Evolutionary conservation across 106 monocot genomes (phyloP), one percentile per base, ranked within the genome.

Genomic region (Xerophyta viscosa): DNA sequence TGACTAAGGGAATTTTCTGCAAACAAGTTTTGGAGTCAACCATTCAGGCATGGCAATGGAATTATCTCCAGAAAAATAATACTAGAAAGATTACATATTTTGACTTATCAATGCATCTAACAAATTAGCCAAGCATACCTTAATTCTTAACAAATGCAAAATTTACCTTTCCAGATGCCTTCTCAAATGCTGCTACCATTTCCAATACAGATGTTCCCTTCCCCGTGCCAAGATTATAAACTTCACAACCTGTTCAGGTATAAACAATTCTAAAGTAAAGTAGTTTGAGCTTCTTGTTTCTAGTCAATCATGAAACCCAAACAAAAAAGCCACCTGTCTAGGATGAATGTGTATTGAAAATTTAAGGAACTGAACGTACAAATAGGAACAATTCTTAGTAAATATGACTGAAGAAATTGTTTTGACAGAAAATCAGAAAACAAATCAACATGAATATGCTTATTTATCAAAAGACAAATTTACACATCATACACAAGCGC

Each of bases 181-280:
- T 86, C 76, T 86, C 86, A 79, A 92, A 92, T 64, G 92, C 82
- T 37, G 82, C 36, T 41, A 92, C 79, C 77, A 92, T 83, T 70
- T 92, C 87, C 46, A 83, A 42, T 37, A 82, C 87, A 14, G 87
- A 77, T 37, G 86, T 83, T 43, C 92, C 92, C 63, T 80, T 86
- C 36, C 92, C 92, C 20, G 92, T 92, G 24, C 92, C 92, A 37
- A 92, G 65, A 37, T 92, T 87, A 44, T 87, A 92, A 27, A 70
- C 83, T 67, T 83, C 83, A 66, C 87, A 92, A 9, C 92, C 92
- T 92, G 67, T 8, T 46, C 46, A 27, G 3, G 39, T 29, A 27
- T 29, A 54, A 47, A 23, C 20, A 46, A 68, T 51, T 29, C 58
- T 52, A 14, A 31, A 19, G 39, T 36, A 48, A 4, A 29, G 3